Percentiles rank a stretch among this genome's conserved stretches.
Evolutionary conservation across 257 asterid genomes (phyloP).

Genomic region (Mitragyna speciosa): DNA sequence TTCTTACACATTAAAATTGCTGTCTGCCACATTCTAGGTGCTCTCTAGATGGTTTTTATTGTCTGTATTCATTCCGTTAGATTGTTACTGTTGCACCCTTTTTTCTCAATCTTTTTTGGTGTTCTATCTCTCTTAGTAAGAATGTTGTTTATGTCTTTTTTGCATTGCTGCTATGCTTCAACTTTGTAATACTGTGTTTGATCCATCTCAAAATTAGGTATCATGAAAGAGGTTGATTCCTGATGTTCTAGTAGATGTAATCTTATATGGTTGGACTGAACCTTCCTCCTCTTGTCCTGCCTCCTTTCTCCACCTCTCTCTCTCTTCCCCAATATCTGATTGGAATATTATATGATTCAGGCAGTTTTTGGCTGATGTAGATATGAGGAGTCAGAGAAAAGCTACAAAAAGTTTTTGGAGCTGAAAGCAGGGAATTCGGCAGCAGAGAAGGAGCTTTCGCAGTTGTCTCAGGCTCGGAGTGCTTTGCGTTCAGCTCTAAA

Average conservation of each 20-base stretch:
- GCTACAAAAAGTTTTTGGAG: constrained; percentile 75
- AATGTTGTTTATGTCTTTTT: background rate
- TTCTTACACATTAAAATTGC: background rate
- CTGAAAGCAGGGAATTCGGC: constrained; percentile 69
- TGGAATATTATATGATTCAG: constrained; percentile 35
- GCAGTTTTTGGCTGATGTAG: constrained; percentile 66
- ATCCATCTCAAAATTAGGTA: background rate
- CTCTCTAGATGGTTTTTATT: background rate
- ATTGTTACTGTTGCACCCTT: background rate
- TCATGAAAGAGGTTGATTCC: background rate
- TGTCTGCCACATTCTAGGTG: background rate
- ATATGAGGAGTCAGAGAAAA: constrained; percentile 78
- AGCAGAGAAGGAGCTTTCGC: constrained; percentile 89
- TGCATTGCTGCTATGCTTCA: background rate
- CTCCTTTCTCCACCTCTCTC: background rate
- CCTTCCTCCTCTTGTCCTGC: background rate
- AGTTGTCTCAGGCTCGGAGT: constrained; percentile 66
- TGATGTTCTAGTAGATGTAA: background rate
- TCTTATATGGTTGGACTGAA: background rate
- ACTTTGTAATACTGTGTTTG: background rate
- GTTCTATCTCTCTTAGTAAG: background rate
- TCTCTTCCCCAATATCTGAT: constrained; percentile 22
- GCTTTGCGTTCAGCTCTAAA: constrained; percentile 65
- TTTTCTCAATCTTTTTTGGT: background rate
- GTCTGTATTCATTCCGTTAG: background rate